Evolutionary conservation across 352 stramenopile species (phyloP), one percentile per base, ranked within the genome.

Genomic region (Phytophthora vignae): DNA sequence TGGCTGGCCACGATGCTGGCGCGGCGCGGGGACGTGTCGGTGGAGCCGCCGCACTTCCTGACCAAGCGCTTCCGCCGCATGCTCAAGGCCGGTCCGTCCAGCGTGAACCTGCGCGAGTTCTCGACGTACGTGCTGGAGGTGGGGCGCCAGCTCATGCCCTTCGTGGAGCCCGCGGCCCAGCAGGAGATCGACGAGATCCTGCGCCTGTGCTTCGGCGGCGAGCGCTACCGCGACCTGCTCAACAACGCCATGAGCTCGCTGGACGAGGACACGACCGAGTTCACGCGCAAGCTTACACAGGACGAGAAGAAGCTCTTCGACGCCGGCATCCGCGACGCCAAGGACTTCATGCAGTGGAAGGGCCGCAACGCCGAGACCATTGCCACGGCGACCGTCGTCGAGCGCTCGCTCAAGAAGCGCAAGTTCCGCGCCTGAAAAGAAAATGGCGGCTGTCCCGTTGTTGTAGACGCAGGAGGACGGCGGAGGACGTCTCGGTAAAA

Each of bases 171-270:
- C 19, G 74, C 69, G 17, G 78, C 81, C 2, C 74, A 78, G 40
- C 73, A 69, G 21, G 85, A 91, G 58, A 90, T 95, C 42, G 82
- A 93, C 48, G 85, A 94, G 73, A 93, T 96, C 71, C 57, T 96
- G 77, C 84, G 86, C 0, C 73, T 94, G 36, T 85, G 84, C 19
- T 94, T 91, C 55, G 82, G 85, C 50, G 87, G 89, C 25, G 87
- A 96, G 66, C 83, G 89, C 15, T 96, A 92, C 74, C 81, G 85
- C 38, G 76, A 82, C 31, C 79, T 96, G 21, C 76, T 96, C 60
- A 93, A 96, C 77, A 92, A 95, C 64, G 83, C 85, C 27, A 94
- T 95, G 89, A 94, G 88, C 74, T 82, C 87, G 48, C 67, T 93
- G 74, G 77, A 93, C 56, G 87, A 94, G 72, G 89, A 96, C 79